Percentiles rank a stretch among this genome's conserved stretches.
Evolutionary conservation across 345 rosid genomes (phyloP).

Genomic region (Linum usitatissimum): DNA sequence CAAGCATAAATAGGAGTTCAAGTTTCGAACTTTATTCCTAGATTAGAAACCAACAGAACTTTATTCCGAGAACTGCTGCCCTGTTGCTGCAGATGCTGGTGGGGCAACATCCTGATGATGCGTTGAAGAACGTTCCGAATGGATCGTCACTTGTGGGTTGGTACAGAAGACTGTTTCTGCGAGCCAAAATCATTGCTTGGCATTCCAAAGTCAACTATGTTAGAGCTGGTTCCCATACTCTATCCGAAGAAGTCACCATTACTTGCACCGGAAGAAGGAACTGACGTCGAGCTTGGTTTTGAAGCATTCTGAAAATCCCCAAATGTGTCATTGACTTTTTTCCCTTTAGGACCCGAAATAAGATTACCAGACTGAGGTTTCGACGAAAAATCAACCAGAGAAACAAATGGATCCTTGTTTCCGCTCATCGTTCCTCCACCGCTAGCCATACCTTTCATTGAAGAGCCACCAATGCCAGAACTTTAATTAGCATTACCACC

Average conservation of each 20-base stretch:
- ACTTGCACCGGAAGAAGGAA: constrained; percentile 29
- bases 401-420: constrained; percentile 69
- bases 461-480: constrained; percentile 49
- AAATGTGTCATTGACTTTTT: constrained; percentile 30
- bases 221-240: constrained; percentile 17
- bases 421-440: constrained; percentile 34
- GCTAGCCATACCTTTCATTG: constrained; percentile 41
- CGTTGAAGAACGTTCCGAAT: constrained; percentile 44
- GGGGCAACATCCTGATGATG: constrained; percentile 31
- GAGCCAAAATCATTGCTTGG: constrained; percentile 30
- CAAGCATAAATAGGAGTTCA: too few species aligned
- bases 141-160: constrained; percentile 40
- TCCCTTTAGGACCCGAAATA: constrained; percentile 38
- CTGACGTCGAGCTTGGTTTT: constrained; percentile 28
- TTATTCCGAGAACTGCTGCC: constrained; percentile 41
- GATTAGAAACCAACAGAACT: too few species aligned
- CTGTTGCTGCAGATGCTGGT: constrained; percentile 30
- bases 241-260: constrained; percentile 30
- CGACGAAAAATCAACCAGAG: constrained; percentile 57
- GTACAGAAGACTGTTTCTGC: constrained; percentile 34
- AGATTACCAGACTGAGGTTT: constrained; percentile 40
- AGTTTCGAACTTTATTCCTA: too few species aligned
- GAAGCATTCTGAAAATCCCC: constrained; percentile 58
- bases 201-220: constrained; percentile 43
- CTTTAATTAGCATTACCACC: constrained; percentile 20